Evolutionary conservation across 306 rosid genomes (phyloP), one percentile per base, ranked within the genome.

Genomic region (Aeschynomene evenia): DNA sequence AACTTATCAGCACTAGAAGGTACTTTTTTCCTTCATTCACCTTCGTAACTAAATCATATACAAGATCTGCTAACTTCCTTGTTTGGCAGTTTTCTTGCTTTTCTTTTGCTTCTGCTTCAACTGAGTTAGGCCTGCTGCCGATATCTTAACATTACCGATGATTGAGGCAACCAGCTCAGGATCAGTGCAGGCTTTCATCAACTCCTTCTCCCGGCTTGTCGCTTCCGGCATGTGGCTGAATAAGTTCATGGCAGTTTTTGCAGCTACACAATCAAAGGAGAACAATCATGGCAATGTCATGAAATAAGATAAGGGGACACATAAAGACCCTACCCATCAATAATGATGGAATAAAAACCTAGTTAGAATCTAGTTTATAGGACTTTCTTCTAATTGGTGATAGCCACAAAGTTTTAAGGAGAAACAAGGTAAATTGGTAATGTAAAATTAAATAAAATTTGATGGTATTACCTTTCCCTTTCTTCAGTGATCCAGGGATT

Each of bases 121-220:
- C 37, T 91, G 99, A 56, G 92, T 53, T 28, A 94, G 99, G 50
- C 99, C 99, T 6, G 95, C 89, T 14, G 99, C 85, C 0, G 97
- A 83, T 75, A 91, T 86, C 80, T 89, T 87, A 20, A 85, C 92
- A 81, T 94, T 94, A 57, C 99, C 95, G 23, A 94, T 61, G 64
- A 94, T 83, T 46, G 99, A 85, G 6, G 97, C 91, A 18, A 88
- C 90, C 36, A 91, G 77, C 76, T 94, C 97, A 16, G 99, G 91
- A 81, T 91, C 99, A 6, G 96, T 94, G 74, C 97, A 94, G 12
- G 99, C 99, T 77, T 94, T 94, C 87, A 91, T 91, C 83, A 90
- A 80, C 80, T 94, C 99, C 73, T 91, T 88, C 85, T 94, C 99
- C 73, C 97, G 87, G 46, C 1, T 76, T 23, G 96, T 84, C 56